phyloP scores from a whole-genome alignment of 768 basidiomycete genomes.

The Mycena floridula region DNA sequence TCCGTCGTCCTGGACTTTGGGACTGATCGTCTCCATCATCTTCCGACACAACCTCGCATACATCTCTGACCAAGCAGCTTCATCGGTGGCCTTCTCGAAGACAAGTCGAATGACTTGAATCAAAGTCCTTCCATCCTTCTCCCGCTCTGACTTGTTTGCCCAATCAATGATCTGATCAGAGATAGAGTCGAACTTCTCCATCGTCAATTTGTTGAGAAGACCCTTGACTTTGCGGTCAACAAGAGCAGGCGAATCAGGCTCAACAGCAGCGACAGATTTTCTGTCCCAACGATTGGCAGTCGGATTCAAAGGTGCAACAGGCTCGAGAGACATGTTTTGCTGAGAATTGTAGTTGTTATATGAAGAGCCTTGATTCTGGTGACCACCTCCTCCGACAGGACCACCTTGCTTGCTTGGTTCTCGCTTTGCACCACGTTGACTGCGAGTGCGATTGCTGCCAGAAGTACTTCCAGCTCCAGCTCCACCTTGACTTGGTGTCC shows the following conservation, averaged over 20 bases:
- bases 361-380: background rate
- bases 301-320: conserved; percentile 68
- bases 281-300: conserved; percentile 84
- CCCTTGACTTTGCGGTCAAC: conserved; percentile 92
- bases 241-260: conserved; percentile 71
- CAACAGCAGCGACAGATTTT: conserved; percentile 36
- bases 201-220: conserved; percentile 91
- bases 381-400: conserved; percentile 15
- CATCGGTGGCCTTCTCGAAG: conserved; percentile 97
- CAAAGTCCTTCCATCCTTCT: conserved; percentile 89
- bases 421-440: conserved; percentile 83
- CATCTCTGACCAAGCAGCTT: conserved; percentile 95
- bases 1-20: conserved; percentile 83
- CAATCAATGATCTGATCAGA: conserved; percentile 92
- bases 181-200: conserved; percentile 95
- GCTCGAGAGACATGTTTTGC: conserved; percentile 41
- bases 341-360: background rate
- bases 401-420: conserved; percentile 45
- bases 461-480: conserved; percentile 41
- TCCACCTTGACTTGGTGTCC: conserved; percentile 64
- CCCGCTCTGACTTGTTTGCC: conserved; percentile 90
- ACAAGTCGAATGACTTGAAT: conserved; percentile 95
- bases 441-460: conserved; percentile 67
- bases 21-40: conserved; percentile 91
- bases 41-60: conserved; percentile 92